Base-by-base conservation (phyloP, 1,284 basidiomycete species). In the Porogramme epimiltina region DNA sequence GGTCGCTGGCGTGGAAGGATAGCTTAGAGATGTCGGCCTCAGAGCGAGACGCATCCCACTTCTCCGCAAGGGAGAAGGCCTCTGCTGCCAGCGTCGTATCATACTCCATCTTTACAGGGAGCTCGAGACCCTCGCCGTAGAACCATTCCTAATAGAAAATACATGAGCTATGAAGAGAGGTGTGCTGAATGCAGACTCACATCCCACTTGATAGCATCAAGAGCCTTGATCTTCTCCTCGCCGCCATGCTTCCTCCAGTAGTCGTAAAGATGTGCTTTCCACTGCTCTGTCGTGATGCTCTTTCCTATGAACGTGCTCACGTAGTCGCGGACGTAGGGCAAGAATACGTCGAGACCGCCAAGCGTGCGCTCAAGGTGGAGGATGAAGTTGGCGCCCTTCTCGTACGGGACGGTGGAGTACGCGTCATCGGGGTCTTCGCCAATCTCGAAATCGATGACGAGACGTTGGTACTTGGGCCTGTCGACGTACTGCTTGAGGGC, bases 381-480 rank as follows among this genome's bases (percentile, higher is more conserved):
- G 13, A 93, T 68, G 61, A 93, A 83, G 71, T 90, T 91, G 22
- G 82, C 77, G 24, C 90, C 81, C 68, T 89, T 89, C 65, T 91
- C 87, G 66, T 91, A 91, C 1, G 88, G 84, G 13, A 91, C 75
- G 47, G 73, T 74, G 58, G 81, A 78, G 62, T 81, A 95, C 8
- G 89, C 91, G 50, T 92, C 90, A 65, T 93, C 91, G n/a, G 85
- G 90, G 68, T 92, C 91, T 67, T 95, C 92, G 2, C 91, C 92
- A 20, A 78, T 74, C 49, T 88, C 81, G 64, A 93, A 96, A n/a
- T 85, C 81, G 54, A 95, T 90, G 11, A 95, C 84, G 16, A 98
- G 77, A 15, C 91, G 79, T 73, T 95, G 93, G 72, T 93, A 96
- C 63, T 84, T 86, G 0, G 89, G 87, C 24, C 62, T 66, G 44